Evolutionary conservation across 2,329 filamentous ascomycete species (phyloP).

Genomic region (Zymoseptoria tritici): DNA sequence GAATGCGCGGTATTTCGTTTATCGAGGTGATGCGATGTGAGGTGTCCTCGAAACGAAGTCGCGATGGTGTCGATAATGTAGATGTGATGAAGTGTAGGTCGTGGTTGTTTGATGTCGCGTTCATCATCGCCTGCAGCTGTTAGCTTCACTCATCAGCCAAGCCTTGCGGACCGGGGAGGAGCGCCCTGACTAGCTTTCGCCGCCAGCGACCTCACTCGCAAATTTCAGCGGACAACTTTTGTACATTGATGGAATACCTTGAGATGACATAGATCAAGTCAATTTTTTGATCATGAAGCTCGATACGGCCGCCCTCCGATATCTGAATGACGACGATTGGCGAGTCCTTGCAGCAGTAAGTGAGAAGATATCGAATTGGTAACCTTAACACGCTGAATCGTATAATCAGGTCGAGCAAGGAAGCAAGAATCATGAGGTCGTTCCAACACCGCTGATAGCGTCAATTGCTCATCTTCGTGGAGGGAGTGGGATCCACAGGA

Average conservation of each 20-base stretch:
- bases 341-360: conserved; percentile 82
- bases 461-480: conserved; percentile 75
- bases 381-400: conserved; percentile 16
- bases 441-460: conserved; percentile 82
- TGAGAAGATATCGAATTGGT: conserved; percentile 20
- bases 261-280: conserved; percentile 1
- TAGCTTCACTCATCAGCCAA: conserved; percentile 1
- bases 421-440: conserved; percentile 93
- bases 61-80: not conserved
- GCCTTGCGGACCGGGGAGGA: not conserved
- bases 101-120: not conserved
- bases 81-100: conserved; percentile 3
- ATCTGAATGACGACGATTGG: conserved; percentile 91
- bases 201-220: conserved; percentile 2
- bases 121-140: conserved; percentile 3
- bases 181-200: not conserved
- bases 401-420: conserved; percentile 72
- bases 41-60: not conserved
- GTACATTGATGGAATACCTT: not conserved
- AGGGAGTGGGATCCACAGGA: conserved; percentile 66
- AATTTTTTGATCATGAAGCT: conserved; percentile 65
- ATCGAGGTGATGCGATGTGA: not conserved
- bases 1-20: not conserved
- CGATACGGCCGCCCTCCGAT: conserved; percentile 86
- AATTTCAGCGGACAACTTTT: conserved; percentile 1